Conservation (phyloP, 164 flowering plant genomes). For the Aristolochia californica region DNA sequence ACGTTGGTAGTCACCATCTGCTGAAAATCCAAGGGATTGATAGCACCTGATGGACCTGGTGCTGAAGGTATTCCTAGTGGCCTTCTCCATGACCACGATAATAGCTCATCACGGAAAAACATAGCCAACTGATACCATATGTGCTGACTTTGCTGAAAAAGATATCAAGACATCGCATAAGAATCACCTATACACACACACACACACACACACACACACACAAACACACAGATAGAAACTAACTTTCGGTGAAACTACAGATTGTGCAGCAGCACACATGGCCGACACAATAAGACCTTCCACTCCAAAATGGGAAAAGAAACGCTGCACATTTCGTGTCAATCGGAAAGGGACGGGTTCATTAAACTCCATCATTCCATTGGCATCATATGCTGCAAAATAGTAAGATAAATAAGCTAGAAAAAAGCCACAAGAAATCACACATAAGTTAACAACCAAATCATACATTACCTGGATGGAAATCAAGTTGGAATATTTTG, state of each 20-base stretch:
- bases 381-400: constrained; percentile 66
- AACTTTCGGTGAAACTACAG: constrained; percentile 87
- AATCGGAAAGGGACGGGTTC: constrained; percentile 97
- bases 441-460: not conserved
- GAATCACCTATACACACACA: not conserved
- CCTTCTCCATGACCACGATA: constrained; percentile 95
- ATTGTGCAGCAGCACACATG: constrained; percentile 94
- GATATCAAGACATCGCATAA: not conserved
- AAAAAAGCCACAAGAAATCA: not conserved
- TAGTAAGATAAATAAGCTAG: not conserved
- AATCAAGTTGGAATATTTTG: constrained; percentile 92
- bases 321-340: constrained; percentile 88
- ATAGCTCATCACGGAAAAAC: constrained; percentile 98
- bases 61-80: constrained; percentile 62
- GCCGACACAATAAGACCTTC: constrained; percentile 95
- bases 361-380: constrained; percentile 90
- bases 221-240: too few relatives aligned
- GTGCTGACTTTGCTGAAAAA: constrained; percentile 90
- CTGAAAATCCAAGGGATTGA: constrained; percentile 69
- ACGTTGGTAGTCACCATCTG: constrained; percentile 76
- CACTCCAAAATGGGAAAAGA: constrained; percentile 94
- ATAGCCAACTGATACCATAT: constrained; percentile 92
- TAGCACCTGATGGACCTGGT: constrained; percentile 44
- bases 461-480: constrained; percentile 50
- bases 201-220: too few relatives aligned